Base-by-base conservation (phyloP, 108 stramenopile genomes). In the Pseudonitzschia multiseries region DNA sequence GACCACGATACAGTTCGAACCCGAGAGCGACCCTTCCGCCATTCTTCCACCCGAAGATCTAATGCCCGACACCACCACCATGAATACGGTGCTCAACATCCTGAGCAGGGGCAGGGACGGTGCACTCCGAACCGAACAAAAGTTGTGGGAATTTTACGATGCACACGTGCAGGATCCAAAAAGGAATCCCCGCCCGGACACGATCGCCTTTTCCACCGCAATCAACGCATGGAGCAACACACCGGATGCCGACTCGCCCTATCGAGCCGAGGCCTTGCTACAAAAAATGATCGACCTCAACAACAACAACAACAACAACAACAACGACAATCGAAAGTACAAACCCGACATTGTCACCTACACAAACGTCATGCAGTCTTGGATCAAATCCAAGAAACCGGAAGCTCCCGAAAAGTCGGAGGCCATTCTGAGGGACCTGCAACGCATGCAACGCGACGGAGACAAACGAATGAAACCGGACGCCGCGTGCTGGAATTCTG, bases 401-500 rank as follows among this genome's bases (percentile, higher is more conserved):
- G 69, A 72, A 57, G 79, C 68, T 8, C 57, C 79, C 6, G 57
- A 74, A 43, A 69, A 70, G 53, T 72, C 63, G 14, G 79, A 79
- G 54, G n/a, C 61, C 12, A 29, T 79, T 4, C 63, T 79, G 41
- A 65, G 79, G 29, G 63, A 52, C 4, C 46, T 79, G 68, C 72
- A 70, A 65, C 27, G 32, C 18, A 52, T 53, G 40, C 60, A 48
- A n/a, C 43, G 57, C 43, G 31, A 24, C 22, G 72, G 50, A 4
- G 68, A 68, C 29, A 28, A 26, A 13, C 40, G 60, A 42, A 43
- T 78, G 61, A 33, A 10, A 21, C 81, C 81, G 2, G 76, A 73
- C 42, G 52, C 77, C 0, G 44, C 71, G 2, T 68, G 67, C 26
- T 82, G 73, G 75, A 82, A 82, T 48, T 77, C 73, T 32, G 83